Conservation (phyloP, 345 rosid genomes). For the Sonneratia alba region DNA sequence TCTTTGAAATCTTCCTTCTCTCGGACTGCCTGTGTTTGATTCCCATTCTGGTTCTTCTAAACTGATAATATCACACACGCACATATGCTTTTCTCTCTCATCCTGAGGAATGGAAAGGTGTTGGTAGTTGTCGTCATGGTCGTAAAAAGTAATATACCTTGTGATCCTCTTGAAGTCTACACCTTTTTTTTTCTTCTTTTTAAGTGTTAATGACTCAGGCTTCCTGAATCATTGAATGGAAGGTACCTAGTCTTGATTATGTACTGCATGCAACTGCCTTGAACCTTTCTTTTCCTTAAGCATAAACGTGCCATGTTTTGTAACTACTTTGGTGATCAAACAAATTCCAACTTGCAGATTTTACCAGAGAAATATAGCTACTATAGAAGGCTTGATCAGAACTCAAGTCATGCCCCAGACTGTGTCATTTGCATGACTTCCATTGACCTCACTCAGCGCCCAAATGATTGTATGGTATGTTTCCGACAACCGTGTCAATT, state of each 20-base stretch:
- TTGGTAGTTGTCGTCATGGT: too few species aligned
- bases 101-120: neutral
- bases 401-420: conserved; percentile 44
- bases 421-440: conserved; percentile 95
- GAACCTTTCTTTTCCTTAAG: neutral
- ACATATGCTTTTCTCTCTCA: neutral
- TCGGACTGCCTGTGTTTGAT: neutral
- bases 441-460: conserved; percentile 56
- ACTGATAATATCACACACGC: neutral
- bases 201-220: neutral
- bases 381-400: conserved; percentile 54
- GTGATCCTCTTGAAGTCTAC: neutral
- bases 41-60: neutral
- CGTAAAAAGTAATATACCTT: neutral
- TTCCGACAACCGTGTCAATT: neutral
- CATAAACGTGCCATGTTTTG: neutral
- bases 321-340: neutral
- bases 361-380: conserved; percentile 94
- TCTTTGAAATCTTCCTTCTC: neutral
- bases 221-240: neutral
- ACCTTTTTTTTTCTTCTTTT: neutral
- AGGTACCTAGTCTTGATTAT: neutral
- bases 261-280: neutral
- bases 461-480: conserved; percentile 73
- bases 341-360: conserved; percentile 38